Base-by-base conservation (phyloP, 495 filamentous ascomycete genomes). In the Chaetomium tenue region DNA sequence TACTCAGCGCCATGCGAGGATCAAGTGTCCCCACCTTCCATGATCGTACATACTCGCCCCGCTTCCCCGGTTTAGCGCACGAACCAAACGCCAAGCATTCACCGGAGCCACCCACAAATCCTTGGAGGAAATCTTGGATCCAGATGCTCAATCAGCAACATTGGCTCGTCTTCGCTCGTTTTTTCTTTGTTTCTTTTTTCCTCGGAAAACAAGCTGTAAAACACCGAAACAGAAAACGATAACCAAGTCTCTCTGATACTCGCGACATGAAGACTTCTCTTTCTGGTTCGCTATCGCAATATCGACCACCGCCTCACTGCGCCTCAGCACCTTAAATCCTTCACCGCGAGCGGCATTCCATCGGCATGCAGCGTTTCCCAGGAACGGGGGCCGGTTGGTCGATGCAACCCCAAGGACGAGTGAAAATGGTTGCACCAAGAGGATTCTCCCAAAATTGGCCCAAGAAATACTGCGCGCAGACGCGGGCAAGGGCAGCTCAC, bases 281-380 rank as follows among this genome's bases (percentile, higher is more conserved):
- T 37, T 52, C 9, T 15, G 2, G 8, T 25, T 51, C 23, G 1
- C 20, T 46, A 20, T 58, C 12, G 18, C 54, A 9, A 11, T 48
- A 50, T 67, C 58, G 52, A 40, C 13, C 23, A 30, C 50, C 57
- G 60, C 60, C 65, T 56, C 64, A 47, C 67, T 68, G 63, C 65
- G 71, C 67, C 71, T 61, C 67, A 66, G 58, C 67, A 71, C 71
- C 61, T 71, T 71, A 70, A 71, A 71, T 70, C 71, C 65, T 70
- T 25, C 62, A 16, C 20, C 18, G 7, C 33, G 53, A n/a, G 25
- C 30, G 18, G 52, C 52, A 56, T 63, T 22, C 30, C 60, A 28
- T 33, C 44, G 28, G 40, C 39, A 48, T 28, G 61, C 52, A 48
- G 53, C 40, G 20, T 46, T 15, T 7, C 9, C 22, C 47, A 55